Conservation (phyloP, 1,139 yeast genomes). For the Magnusiomyces suaveolens region DNA sequence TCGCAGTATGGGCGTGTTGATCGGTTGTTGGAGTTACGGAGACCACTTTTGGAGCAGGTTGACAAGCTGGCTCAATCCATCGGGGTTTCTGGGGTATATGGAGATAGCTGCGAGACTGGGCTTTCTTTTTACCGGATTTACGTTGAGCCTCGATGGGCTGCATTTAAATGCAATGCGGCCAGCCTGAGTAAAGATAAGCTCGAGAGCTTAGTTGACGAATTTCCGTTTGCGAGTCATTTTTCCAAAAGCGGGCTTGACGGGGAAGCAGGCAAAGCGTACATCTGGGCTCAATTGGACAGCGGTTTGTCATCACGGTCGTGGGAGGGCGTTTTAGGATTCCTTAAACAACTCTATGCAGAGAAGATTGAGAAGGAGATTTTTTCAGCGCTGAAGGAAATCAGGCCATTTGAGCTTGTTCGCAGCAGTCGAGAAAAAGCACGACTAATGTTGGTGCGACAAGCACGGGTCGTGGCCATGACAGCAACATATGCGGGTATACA, state of each 20-base stretch:
- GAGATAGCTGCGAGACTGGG: constrained; percentile 39
- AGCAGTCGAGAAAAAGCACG: constrained; percentile 20
- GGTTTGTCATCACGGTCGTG: background rate
- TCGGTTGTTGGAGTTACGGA: constrained; percentile 17
- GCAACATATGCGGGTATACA: constrained; percentile 23
- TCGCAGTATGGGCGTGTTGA: constrained; percentile 23
- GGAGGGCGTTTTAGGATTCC: background rate
- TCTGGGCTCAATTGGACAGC: background rate
- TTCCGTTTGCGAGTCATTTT: constrained; percentile 30
- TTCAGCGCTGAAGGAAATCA: constrained; percentile 16
- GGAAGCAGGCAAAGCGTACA: background rate
- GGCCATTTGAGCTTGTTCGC: constrained; percentile 31
- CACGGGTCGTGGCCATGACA: constrained; percentile 32
- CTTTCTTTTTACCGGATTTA: constrained; percentile 31
- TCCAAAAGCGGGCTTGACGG: constrained; percentile 7
- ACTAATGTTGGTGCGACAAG: constrained; percentile 25
- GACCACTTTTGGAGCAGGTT: constrained; percentile 27
- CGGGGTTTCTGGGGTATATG: constrained; percentile 37
- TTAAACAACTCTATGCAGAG: background rate
- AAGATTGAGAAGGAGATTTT: background rate
- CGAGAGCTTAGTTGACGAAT: constrained; percentile 15
- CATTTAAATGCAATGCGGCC: constrained; percentile 18
- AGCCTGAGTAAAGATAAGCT: background rate
- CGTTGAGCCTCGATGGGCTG: constrained; percentile 31
- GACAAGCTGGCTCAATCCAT: constrained; percentile 31